Conservation (phyloP, 1,284 basidiomycete species). For the Mycena sp. region DNA sequence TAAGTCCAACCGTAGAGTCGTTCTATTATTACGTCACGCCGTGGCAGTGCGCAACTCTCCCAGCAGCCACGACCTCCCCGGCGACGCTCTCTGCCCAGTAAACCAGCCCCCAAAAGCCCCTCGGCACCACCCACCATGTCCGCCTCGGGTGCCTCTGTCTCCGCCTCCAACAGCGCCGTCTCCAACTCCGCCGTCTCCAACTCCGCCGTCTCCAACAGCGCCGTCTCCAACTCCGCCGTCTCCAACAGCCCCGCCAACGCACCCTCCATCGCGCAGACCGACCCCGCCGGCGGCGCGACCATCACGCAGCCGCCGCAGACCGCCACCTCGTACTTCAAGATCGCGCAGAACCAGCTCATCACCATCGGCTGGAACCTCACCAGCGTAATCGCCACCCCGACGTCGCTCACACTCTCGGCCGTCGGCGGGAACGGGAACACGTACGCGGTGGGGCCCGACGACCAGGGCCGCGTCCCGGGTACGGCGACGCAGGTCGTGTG, state of each 20-base stretch:
- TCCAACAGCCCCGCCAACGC: conserved; percentile 30
- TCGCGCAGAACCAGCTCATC: conserved; percentile 76
- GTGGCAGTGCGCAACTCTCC: too few species aligned
- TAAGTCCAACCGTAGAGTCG: too few species aligned
- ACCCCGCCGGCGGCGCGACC: conserved; percentile 71
- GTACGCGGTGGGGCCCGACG: conserved; percentile 84
- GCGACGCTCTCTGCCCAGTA: too few species aligned
- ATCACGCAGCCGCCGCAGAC: conserved; percentile 85
- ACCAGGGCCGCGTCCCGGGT: conserved; percentile 73
- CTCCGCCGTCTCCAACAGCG: too few species aligned
- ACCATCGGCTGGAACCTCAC: conserved; percentile 96
- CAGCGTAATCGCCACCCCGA: conserved; percentile 72
- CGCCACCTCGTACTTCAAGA: conserved; percentile 89
- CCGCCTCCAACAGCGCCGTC: too few species aligned
- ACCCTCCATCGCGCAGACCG: conserved; percentile 59
- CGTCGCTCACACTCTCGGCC: conserved; percentile 82
- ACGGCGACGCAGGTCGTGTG: conserved; percentile 79
- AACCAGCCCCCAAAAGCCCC: too few species aligned
- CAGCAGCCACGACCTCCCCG: too few species aligned
- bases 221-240: too few species aligned
- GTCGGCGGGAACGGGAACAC: conserved; percentile 88
- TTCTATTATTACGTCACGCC: too few species aligned
- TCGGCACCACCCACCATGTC: too few species aligned
- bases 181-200: too few species aligned
- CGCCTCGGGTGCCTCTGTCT: too few species aligned